Base-by-base conservation (phyloP, 768 basidiomycete genomes). In the Suillus subaureus region DNA sequence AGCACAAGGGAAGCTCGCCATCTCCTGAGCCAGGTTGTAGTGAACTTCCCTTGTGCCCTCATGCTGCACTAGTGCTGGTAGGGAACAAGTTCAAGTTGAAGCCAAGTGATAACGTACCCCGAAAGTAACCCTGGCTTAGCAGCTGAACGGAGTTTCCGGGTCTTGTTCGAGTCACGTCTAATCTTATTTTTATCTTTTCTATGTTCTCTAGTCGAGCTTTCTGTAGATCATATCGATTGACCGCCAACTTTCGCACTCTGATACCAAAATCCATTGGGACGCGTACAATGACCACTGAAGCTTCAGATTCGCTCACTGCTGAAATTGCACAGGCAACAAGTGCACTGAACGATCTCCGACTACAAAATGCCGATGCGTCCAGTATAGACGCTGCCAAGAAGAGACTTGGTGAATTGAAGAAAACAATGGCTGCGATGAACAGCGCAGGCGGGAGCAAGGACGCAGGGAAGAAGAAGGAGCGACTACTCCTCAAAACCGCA, bases 401-500 rank as follows among this genome's bases (percentile, higher is more conserved):
- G 79, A 87, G 81, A 65, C 81, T 94, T 18, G 85, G 87, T 0
- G 90, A 93, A 35, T 78, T 93, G 64, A 89, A 91, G 81, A 86
- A 83, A 70, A 72, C 80, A 16, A 73, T 88, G 49, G 85, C 81
- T 1, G 73, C 82, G 64, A 76, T 83, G 37, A 80, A 77, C 45
- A 70, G 68, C 61, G 72, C 68, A 35, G 67, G 56, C 54, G 79
- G 74, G 64, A 79, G 75, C 55, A 84, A 81, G 51, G 83, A 79
- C 11, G 82, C 78, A 18, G 82, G 74, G 58, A 88, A 88, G 80
- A 91, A 90, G 80, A 88, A 84, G 70, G 90, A 86, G 61, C 80
- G 86, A 56, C 73, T 98, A 68, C 73, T 92, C 64, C 84, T 99
- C 70, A 99, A 99, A 81, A 97, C 96, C 1, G 92, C 96, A 49